A percentile compares a stretch with the other conserved stretches of the same genome.
phyloP scores from a whole-genome alignment of 306 rosid genomes.

The Vicia villosa region DNA sequence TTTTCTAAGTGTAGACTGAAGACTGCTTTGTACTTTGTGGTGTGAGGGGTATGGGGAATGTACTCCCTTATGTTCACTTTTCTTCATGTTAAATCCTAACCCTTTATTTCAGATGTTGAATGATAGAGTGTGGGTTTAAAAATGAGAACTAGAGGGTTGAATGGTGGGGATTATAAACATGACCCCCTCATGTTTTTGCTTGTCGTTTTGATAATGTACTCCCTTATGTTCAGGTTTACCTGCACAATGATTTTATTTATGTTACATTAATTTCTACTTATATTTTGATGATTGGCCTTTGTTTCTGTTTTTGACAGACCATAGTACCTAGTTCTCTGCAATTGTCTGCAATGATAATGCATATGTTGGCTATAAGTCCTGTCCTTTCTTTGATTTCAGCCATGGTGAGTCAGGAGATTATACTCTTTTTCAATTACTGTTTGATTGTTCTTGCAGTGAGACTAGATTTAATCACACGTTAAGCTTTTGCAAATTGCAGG shows the following conservation, averaged over 20 bases:
- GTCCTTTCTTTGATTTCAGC: slow-evolving; percentile 69
- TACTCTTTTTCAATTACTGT: not conserved
- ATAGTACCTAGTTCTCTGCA: slow-evolving; percentile 81
- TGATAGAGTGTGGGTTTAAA: not conserved
- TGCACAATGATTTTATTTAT: slow-evolving; percentile 7
- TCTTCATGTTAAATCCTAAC: not conserved
- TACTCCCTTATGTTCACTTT: not conserved
- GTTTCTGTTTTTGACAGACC: slow-evolving; percentile 63
- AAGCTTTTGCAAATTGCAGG: slow-evolving; percentile 44
- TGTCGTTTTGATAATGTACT: not conserved
- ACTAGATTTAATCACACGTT: slow-evolving; percentile 30
- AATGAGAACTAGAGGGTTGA: not conserved
- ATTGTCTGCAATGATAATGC: slow-evolving; percentile 69
- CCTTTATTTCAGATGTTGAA: not conserved
- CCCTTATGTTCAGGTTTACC: too few species aligned
- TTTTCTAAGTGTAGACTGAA: too few species aligned
- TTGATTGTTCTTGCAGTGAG: slow-evolving; percentile 23
- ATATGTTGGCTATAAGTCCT: slow-evolving; percentile 83
- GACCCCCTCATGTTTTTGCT: not conserved
- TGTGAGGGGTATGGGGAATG: not conserved
- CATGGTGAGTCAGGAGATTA: slow-evolving; percentile 52
- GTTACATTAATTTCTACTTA: not conserved
- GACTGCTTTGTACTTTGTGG: not conserved
- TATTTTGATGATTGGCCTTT: slow-evolving; percentile 26
- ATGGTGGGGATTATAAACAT: not conserved